A percentile compares a stretch with the other conserved stretches of the same genome.
Conservation (phyloP, 306 rosid species). For the Oemleria cerasiformis region DNA sequence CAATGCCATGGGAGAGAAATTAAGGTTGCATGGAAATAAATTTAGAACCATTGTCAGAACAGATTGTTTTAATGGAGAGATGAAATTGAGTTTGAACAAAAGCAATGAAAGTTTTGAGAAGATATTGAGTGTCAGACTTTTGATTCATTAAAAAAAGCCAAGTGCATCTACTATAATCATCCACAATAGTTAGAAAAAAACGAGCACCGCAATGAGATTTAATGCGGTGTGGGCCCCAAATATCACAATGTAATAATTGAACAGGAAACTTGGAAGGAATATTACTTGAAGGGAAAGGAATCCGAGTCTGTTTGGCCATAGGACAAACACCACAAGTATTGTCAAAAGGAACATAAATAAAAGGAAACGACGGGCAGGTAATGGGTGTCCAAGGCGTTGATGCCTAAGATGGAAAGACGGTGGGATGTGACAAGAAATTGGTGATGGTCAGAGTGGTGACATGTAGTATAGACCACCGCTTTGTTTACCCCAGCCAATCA, state of each 20-base stretch:
- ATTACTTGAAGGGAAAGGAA: neutral
- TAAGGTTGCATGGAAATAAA: neutral
- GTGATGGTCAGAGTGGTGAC: neutral
- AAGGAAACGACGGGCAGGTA: too few relatives aligned
- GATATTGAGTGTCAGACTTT: neutral
- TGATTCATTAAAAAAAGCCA: neutral
- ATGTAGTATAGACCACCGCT: neutral
- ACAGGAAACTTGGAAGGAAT: neutral
- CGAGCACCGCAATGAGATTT: neutral
- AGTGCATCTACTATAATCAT: neutral
- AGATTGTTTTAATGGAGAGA: neutral
- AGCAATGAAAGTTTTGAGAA: neutral
- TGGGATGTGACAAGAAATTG: neutral
- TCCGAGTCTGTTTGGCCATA: neutral
- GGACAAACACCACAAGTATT: neutral
- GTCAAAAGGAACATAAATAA: neutral
- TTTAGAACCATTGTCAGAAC: neutral
- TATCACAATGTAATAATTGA: neutral
- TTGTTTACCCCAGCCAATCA: neutral
- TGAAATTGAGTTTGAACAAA: neutral
- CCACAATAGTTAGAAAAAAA: neutral
- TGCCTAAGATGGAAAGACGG: neutral
- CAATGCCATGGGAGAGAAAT: neutral
- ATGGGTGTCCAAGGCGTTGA: neutral
- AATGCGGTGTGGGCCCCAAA: neutral